Percentiles rank a stretch among this genome's conserved stretches.
These are phyloP conservation scores for Pseudoscleropodium purum DNA, from an alignment of 225 moss, liverwort and hornwort genomes.

Conservation along the genomic window DNA sequence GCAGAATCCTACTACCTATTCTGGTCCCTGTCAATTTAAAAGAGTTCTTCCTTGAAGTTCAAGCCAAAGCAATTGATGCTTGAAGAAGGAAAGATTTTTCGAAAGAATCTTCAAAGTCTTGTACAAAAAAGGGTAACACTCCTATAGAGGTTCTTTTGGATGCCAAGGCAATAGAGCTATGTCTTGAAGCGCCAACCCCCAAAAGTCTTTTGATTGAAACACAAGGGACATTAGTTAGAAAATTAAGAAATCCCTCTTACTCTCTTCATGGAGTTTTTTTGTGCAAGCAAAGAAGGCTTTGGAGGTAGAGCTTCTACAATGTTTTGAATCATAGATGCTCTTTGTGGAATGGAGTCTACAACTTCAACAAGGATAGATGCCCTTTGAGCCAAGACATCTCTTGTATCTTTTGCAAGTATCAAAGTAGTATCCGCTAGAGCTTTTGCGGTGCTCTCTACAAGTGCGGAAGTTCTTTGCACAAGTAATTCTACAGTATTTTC, in stretches of 20 bases:
- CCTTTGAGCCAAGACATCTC: neutral
- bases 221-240: neutral
- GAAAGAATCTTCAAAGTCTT: neutral
- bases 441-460: neutral
- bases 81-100: neutral
- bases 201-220: neutral
- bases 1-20: neutral
- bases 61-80: neutral
- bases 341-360: neutral
- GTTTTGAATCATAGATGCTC: neutral
- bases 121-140: neutral
- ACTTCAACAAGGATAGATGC: neutral
- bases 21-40: neutral
- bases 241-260: neutral
- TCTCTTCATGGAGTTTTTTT: neutral
- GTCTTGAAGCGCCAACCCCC: neutral
- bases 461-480: neutral
- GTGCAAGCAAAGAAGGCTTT: neutral
- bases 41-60: neutral
- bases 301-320: neutral
- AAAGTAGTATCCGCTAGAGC: neutral
- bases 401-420: neutral
- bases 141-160: neutral
- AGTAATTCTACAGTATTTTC: neutral
- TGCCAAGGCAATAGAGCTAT: neutral